Evolutionary conservation across 345 rosid genomes (phyloP).

Genomic region (Populus ilicifolia): DNA sequence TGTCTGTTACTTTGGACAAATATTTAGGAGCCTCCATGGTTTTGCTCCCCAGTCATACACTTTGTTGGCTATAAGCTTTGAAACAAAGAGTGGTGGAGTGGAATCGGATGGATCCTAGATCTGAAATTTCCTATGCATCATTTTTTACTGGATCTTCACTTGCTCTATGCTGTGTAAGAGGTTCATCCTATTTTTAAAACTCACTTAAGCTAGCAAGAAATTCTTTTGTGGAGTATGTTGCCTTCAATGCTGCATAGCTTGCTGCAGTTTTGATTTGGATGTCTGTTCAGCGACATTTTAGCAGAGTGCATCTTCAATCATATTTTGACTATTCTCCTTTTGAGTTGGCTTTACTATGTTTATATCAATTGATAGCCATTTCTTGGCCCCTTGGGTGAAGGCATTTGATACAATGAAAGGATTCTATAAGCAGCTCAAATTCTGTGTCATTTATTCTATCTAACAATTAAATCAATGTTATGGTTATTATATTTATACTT

Average conservation of each 20-base stretch:
- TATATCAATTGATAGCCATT: neutral
- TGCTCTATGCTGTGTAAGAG: neutral
- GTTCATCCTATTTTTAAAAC: neutral
- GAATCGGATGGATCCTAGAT: neutral
- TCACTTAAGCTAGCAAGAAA: neutral
- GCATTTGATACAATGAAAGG: neutral
- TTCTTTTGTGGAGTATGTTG: neutral
- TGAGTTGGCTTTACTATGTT: neutral
- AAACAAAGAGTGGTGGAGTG: neutral
- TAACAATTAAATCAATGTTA: neutral
- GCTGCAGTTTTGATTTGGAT: neutral
- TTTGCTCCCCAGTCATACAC: neutral
- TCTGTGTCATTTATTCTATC: neutral
- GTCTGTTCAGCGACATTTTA: neutral
- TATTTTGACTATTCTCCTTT: neutral
- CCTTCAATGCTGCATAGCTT: neutral
- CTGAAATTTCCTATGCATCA: neutral
- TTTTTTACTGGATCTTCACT: neutral
- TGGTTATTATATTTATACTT: neutral
- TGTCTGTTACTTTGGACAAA: neutral
- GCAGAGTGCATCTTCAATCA: neutral
- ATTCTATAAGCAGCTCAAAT: slow-evolving; percentile 1
- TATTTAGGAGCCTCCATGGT: neutral
- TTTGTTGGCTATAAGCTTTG: neutral
- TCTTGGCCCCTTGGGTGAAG: neutral